Base-by-base conservation (phyloP, 495 filamentous ascomycete species). In the Aspergillus heteromorphus region DNA sequence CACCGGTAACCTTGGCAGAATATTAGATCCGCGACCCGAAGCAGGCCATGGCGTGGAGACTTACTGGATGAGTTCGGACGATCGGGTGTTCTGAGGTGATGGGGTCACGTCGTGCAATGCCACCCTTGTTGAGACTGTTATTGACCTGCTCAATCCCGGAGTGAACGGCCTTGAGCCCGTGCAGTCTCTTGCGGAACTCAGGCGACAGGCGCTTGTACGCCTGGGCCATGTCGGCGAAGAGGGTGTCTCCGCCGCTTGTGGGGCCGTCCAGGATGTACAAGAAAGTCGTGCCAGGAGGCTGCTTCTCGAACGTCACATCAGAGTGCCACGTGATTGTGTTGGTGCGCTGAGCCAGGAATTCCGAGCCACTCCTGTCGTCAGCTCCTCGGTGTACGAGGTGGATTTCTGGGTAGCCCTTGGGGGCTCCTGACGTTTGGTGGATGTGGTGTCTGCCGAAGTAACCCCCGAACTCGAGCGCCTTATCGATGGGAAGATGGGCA, bases 221-320 rank as follows among this genome's bases (percentile, higher is more conserved):
- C 56, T 75, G 76, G 0, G 71, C 79, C 69, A 79, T 76, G 55
- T 83, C 79, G 19, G 60, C 76, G 60, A 86, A 86, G 9, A 85
- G 66, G 0, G 85, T 88, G 59, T 88, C 85, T 7, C 85, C 85
- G 6, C 85, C 85, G 4, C 71, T 79, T 4, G 68, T 67, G 1
- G 85, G 85, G 8, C 73, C 75, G 34, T 86, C 83, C 9, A 87
- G 75, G 4, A 81, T 60, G 51, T 84, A 86, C 21, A 87, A 58
- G 66, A 87, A 85, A 0, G 83, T 87, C 0, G 80, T 83, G 6
- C 83, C 83, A 0, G 85, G 82, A 8, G 83, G 83, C 65, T 87
- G 83, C 45, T 79, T 71, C 59, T 87, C 83, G 51, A 82, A 86
- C 7, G 80, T 79, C 17, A 84, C 76, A 48, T 88, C 85, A 1